Evolutionary conservation across 495 filamentous ascomycete genomes (phyloP).

Genomic region (Platismatia glauca): DNA sequence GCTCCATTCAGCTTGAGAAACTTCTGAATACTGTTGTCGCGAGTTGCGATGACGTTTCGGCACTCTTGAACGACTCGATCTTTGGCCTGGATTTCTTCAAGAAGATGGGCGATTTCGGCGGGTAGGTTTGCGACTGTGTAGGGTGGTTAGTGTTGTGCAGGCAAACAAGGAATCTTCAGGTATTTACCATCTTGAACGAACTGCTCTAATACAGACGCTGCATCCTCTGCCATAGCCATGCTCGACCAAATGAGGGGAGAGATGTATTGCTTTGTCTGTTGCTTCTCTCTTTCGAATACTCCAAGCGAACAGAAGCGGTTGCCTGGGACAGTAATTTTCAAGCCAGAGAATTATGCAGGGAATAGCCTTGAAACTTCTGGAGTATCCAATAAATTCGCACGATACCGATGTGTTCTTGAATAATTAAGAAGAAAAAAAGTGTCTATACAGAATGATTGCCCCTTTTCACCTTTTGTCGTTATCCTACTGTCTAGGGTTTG

Average conservation of each 20-base stretch:
- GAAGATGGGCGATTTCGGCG: slow-evolving; percentile 80
- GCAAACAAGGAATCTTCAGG: background rate
- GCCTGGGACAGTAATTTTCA: background rate
- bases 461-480: background rate
- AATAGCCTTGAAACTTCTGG: background rate
- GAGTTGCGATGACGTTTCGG: slow-evolving; percentile 60
- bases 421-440: background rate
- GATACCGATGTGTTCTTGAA: background rate
- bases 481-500: background rate
- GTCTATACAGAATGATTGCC: background rate
- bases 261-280: background rate
- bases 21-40: slow-evolving; percentile 78
- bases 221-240: slow-evolving; percentile 54
- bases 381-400: background rate
- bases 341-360: background rate
- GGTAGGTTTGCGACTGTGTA: slow-evolving; percentile 71
- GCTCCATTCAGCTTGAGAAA: slow-evolving; percentile 81
- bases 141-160: slow-evolving; percentile 12
- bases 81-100: slow-evolving; percentile 91
- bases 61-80: slow-evolving; percentile 71
- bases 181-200: slow-evolving; percentile 69
- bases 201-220: slow-evolving; percentile 82
- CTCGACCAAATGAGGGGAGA: background rate
- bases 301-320: background rate
- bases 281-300: background rate